phyloP scores from a whole-genome alignment of 2,329 filamentous ascomycete species.

The Beauveria sp. region DNA sequence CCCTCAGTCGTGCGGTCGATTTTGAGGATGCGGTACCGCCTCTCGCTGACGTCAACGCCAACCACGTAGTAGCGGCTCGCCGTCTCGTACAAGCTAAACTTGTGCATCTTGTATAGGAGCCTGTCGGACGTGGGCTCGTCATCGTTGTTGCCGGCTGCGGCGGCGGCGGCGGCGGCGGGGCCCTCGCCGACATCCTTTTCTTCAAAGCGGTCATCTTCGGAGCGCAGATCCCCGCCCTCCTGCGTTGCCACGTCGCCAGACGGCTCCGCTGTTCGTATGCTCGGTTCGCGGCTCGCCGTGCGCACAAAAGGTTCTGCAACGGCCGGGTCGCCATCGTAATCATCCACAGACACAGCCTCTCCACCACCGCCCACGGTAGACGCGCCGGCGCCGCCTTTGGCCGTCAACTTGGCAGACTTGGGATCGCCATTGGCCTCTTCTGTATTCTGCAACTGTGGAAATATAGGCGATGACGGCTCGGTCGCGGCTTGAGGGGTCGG shows the following conservation, averaged over 20 bases:
- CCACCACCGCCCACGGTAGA: slow-evolving; percentile 51
- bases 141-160: slow-evolving; percentile 18
- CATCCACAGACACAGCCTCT: slow-evolving; percentile 41
- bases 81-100: slow-evolving; percentile 96
- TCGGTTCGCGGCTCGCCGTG: slow-evolving; percentile 43
- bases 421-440: slow-evolving; percentile 19
- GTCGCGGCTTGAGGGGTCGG: background rate
- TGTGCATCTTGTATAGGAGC: slow-evolving; percentile 69
- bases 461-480: slow-evolving; percentile 21
- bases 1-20: slow-evolving; percentile 82
- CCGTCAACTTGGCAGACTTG: background rate
- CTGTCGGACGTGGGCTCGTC: slow-evolving; percentile 29
- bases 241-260: slow-evolving; percentile 1
- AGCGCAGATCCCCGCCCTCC: background rate
- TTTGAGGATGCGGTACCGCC: slow-evolving; percentile 83
- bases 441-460: slow-evolving; percentile 30
- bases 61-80: slow-evolving; percentile 90
- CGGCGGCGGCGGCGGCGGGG: slow-evolving; percentile 11
- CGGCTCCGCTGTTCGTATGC: slow-evolving; percentile 17
- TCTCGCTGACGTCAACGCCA: slow-evolving; percentile 83
- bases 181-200: background rate
- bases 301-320: slow-evolving; percentile 52
- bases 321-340: slow-evolving; percentile 51
- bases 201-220: background rate
- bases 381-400: slow-evolving; percentile 34